Conservation (phyloP, 2,329 filamentous ascomycete genomes). For the Penicillium sp. region DNA sequence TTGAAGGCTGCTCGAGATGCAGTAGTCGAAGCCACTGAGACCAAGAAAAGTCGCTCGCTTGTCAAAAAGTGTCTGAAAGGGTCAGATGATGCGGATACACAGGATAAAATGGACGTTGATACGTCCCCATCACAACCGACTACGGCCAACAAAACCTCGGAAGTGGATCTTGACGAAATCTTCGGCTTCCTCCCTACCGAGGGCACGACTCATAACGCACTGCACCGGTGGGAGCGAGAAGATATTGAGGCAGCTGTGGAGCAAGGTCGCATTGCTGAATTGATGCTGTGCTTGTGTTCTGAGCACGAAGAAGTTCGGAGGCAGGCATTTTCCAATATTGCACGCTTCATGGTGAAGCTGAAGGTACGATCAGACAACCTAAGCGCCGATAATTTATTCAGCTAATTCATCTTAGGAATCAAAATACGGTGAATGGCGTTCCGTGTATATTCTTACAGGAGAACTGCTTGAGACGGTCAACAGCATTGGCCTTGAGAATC, state of each 20-base stretch:
- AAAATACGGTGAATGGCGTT: slow-evolving; percentile 69
- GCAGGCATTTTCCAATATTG: slow-evolving; percentile 57
- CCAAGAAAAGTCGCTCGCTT: slow-evolving; percentile 35
- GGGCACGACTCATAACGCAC: slow-evolving; percentile 43
- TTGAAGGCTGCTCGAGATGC: slow-evolving; percentile 48
- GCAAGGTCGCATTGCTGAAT: slow-evolving; percentile 66
- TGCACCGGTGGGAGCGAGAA: slow-evolving; percentile 68
- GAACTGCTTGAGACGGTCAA: slow-evolving; percentile 75
- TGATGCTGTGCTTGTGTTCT: slow-evolving; percentile 75
- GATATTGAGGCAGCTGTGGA: slow-evolving; percentile 75
- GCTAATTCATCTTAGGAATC: slow-evolving; percentile 52
- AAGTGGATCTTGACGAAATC: slow-evolving; percentile 51
- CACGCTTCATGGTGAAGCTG: slow-evolving; percentile 49
- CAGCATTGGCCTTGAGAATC: slow-evolving; percentile 51
- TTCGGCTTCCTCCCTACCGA: slow-evolving; percentile 52
- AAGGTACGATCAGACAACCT: slow-evolving; percentile 34
- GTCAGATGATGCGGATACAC: slow-evolving; percentile 14
- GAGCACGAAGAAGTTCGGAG: slow-evolving; percentile 70
- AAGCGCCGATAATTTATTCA: not conserved
- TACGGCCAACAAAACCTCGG: slow-evolving; percentile 10
- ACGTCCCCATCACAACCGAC: slow-evolving; percentile 7
- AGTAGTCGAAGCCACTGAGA: slow-evolving; percentile 42
- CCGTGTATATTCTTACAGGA: slow-evolving; percentile 74
- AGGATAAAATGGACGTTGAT: slow-evolving; percentile 21
- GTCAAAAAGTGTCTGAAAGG: slow-evolving; percentile 42